Percentiles rank a stretch among this genome's conserved stretches.
phyloP scores from a whole-genome alignment of 495 filamentous ascomycete genomes.

The Evansstolkia leycettana region DNA sequence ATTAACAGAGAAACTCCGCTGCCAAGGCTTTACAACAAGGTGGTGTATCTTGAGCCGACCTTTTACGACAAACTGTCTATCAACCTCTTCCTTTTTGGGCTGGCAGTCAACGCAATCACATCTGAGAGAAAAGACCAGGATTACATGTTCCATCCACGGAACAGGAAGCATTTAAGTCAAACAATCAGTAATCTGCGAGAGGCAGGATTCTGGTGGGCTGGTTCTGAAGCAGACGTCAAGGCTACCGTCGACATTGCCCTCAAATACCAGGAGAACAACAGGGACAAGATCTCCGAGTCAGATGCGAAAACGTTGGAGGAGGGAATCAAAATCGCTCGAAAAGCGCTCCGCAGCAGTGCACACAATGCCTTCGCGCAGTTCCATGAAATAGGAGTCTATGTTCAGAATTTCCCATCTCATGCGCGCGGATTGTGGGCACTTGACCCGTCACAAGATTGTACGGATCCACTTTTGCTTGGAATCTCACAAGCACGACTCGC shows the following conservation, averaged over 20 bases:
- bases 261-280: constrained; percentile 46
- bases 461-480: constrained; percentile 33
- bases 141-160: constrained; percentile 76
- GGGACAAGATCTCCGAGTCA: constrained; percentile 36
- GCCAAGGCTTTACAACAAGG: constrained; percentile 57
- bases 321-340: constrained; percentile 50
- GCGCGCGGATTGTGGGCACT: constrained; percentile 52
- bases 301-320: constrained; percentile 49
- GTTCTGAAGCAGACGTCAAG: constrained; percentile 54
- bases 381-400: constrained; percentile 67
- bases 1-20: constrained; percentile 50
- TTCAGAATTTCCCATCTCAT: constrained; percentile 44
- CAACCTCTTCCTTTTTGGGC: constrained; percentile 71
- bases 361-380: constrained; percentile 55
- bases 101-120: constrained; percentile 81
- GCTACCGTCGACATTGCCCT: constrained; percentile 49
- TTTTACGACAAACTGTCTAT: constrained; percentile 73
- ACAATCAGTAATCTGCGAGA: constrained; percentile 72
- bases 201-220: constrained; percentile 84
- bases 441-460: constrained; percentile 18
- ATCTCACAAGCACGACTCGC: constrained; percentile 44
- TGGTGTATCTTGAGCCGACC: constrained; percentile 65
- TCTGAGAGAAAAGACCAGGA: constrained; percentile 72
- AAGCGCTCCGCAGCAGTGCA: constrained; percentile 41
- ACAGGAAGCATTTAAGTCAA: constrained; percentile 46